phyloP scores from a whole-genome alignment of 768 basidiomycete genomes.

The Suillus hirtellus region DNA sequence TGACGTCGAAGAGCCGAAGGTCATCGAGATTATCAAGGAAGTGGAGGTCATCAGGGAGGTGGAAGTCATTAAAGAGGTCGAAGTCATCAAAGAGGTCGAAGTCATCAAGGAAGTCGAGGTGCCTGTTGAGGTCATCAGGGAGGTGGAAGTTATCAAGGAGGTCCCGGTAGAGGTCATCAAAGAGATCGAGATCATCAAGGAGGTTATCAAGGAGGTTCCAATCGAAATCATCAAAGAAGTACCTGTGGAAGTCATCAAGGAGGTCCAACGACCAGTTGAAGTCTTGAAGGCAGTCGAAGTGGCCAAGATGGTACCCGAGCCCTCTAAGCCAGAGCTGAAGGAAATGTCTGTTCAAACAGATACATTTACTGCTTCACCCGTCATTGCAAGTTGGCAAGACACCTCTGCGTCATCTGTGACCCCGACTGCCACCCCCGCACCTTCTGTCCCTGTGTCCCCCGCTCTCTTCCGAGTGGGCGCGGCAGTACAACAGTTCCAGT shows the following conservation, averaged over 20 bases:
- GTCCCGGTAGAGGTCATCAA: slow-evolving; percentile 21
- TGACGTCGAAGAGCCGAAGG: slow-evolving; percentile 29
- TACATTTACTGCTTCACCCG: slow-evolving; percentile 33
- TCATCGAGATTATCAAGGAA: slow-evolving; percentile 34
- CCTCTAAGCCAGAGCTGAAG: slow-evolving; percentile 62
- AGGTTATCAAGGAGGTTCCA: slow-evolving; percentile 32
- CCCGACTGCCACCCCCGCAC: slow-evolving; percentile 35
- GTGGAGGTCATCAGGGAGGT: slow-evolving; percentile 29
- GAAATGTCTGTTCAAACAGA: slow-evolving; percentile 86
- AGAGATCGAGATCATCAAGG: slow-evolving; percentile 25
- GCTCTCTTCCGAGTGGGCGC: slow-evolving; percentile 60
- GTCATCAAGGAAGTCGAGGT: slow-evolving; percentile 20
- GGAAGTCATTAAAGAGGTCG: slow-evolving; percentile 30
- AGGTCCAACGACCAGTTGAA: slow-evolving; percentile 35
- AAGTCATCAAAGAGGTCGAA: slow-evolving; percentile 23
- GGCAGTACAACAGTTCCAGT: slow-evolving; percentile 60
- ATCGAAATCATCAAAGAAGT: slow-evolving; percentile 15
- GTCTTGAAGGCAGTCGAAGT: slow-evolving; percentile 34
- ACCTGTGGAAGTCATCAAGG: slow-evolving; percentile 23
- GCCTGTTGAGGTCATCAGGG: slow-evolving; percentile 30
- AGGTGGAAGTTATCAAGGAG: slow-evolving; percentile 27
- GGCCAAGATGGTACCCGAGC: slow-evolving; percentile 24
- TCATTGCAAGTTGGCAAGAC: slow-evolving; percentile 31
- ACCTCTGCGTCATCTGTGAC: slow-evolving; percentile 33
- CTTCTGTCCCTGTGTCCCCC: slow-evolving; percentile 32